Evolutionary conservation across 1,284 basidiomycete species (phyloP), one percentile per base, ranked within the genome.

Genomic region (Austropuccinia psidii): DNA sequence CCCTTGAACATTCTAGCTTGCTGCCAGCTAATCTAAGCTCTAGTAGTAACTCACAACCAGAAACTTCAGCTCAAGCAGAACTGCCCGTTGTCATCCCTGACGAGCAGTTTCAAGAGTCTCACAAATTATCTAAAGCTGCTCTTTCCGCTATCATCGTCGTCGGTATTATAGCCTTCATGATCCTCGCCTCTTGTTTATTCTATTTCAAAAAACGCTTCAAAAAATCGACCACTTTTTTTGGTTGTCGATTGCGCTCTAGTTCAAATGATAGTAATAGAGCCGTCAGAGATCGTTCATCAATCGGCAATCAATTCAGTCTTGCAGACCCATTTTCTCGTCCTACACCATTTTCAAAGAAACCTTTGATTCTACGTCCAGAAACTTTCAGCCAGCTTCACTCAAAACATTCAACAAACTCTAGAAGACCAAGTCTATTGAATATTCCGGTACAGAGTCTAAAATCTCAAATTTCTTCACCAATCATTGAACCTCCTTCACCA

Each of bases 191-290:
- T 19, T 13, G 19, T 13, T 49, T 70, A 2, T 45, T 57, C 24
- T 60, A 58, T 2, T 33, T 60, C 19, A 57, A 19, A 47, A 70
- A 60, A 45, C 57, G 67, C 27, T 43, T 58, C 41, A 70, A 70
- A 50, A 50, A 43, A 2, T 17, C 54, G 19, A 19, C 39, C 21
- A 41, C 37, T 57, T 69, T 57, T 29, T 29, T 55, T 39, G 52
- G 52, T 69, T 19, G 54, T 4, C 52, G 19, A 24, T 27, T 54
- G 4, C 67, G 55, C 31, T 60, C 54, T 17, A 49, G 35, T 24
- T 70, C 67, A 5, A 70, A 57, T 35, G 67, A 70, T 45, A 70
- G 67, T 45, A 70, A 70, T n/a, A n/a, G 55, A 31, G 67, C 67
- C 15, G 67, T 70, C 33, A 31, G 67, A 29, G 67, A 70, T 41